A percentile compares a stretch with the other conserved stretches of the same genome.
These are phyloP conservation scores for Cucurbitaria berberidis DNA, from an alignment of 2,329 filamentous ascomycete genomes.

Conservation along the genomic window DNA sequence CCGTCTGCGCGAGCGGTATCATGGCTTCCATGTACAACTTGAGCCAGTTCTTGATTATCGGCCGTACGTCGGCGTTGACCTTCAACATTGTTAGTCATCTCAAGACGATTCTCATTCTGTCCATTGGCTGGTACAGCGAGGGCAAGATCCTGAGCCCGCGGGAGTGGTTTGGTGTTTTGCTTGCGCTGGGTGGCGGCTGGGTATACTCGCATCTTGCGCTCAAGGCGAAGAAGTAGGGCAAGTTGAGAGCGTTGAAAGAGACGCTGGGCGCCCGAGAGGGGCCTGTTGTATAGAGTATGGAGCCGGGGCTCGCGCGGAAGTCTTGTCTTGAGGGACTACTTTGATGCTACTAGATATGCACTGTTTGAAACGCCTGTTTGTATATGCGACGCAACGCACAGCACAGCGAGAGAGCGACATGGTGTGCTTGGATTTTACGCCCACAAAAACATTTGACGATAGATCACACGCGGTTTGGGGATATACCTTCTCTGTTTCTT, in stretches of 20 bases:
- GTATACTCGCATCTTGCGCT: conserved; percentile 53
- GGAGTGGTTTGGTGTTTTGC: conserved; percentile 52
- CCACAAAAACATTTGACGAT: background rate
- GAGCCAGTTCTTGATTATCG: conserved; percentile 53
- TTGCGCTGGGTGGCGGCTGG: conserved; percentile 54
- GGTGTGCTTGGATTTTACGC: too few species aligned
- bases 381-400: too few species aligned
- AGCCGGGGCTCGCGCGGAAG: background rate
- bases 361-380: background rate
- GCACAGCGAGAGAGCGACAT: too few species aligned
- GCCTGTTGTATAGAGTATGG: conserved; percentile 7
- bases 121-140: conserved; percentile 55
- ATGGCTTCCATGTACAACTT: conserved; percentile 52
- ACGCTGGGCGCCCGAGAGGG: background rate
- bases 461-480: conserved; percentile 2
- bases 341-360: background rate
- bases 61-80: conserved; percentile 48
- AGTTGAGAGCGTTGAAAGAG: too few species aligned
- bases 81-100: conserved; percentile 53
- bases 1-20: conserved; percentile 51
- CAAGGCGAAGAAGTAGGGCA: conserved; percentile 43
- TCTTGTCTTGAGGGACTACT: background rate
- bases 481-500: background rate
- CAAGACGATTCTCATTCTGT: conserved; percentile 56
- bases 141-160: conserved; percentile 49